These are phyloP conservation scores for Paramyrothecium roridum DNA, from an alignment of 2,329 filamentous ascomycete genomes.

Conservation along the genomic window DNA sequence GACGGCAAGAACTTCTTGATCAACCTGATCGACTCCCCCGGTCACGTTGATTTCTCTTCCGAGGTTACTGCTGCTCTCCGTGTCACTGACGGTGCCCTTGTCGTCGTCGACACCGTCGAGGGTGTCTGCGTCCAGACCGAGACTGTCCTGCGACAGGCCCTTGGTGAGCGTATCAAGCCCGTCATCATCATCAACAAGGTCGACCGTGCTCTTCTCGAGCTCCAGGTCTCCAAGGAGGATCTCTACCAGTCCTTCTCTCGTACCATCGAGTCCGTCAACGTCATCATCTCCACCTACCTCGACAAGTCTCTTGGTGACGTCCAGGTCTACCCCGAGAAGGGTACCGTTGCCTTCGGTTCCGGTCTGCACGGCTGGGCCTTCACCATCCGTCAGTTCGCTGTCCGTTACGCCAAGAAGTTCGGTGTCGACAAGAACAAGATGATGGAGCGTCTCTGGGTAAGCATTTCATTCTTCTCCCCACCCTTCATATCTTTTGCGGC, in stretches of 20 bases:
- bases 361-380: conserved; percentile 99
- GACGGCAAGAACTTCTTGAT: conserved; percentile 97
- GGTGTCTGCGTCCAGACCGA: conserved; percentile 99
- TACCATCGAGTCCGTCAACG: conserved; percentile 99
- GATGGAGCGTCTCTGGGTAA: conserved; percentile 99
- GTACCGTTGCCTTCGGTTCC: conserved; percentile 98
- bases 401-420: conserved; percentile 98
- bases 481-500: background rate
- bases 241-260: conserved; percentile 99
- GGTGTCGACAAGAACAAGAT: conserved; percentile 99
- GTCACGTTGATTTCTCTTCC: conserved; percentile 99
- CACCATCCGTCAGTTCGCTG: conserved; percentile 96
- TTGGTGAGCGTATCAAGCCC: conserved; percentile 99
- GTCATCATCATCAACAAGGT: conserved; percentile 99
- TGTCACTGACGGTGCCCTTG: conserved; percentile 99
- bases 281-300: conserved; percentile 98
- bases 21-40: conserved; percentile 99
- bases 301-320: conserved; percentile 97
- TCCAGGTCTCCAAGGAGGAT: conserved; percentile 98
- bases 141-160: conserved; percentile 97
- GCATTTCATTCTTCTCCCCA: conserved; percentile 21
- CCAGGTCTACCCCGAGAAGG: conserved; percentile 97
- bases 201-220: conserved; percentile 97
- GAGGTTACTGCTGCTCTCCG: conserved; percentile 99
- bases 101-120: conserved; percentile 99